Evolutionary conservation across 2,329 filamentous ascomycete species (phyloP).

Genomic region (Apiospora arundinis): DNA sequence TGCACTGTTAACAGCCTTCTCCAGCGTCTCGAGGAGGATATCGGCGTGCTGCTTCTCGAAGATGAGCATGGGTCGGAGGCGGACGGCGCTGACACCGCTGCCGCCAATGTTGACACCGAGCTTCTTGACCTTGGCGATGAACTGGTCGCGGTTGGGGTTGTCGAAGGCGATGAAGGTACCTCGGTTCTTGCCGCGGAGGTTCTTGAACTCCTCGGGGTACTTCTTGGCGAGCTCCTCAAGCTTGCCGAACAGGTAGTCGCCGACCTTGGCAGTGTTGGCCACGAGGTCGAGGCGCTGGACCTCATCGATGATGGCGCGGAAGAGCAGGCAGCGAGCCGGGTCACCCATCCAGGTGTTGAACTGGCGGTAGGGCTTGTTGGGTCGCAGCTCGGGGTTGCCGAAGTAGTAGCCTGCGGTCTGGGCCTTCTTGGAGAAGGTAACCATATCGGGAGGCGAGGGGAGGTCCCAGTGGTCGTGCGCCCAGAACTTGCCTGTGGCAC

Average conservation of each 20-base stretch:
- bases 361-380: slow-evolving; percentile 93
- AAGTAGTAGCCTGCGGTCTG: slow-evolving; percentile 95
- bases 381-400: slow-evolving; percentile 77
- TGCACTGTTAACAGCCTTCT: slow-evolving; percentile 66
- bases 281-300: slow-evolving; percentile 80
- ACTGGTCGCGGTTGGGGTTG: slow-evolving; percentile 77
- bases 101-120: slow-evolving; percentile 89
- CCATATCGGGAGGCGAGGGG: slow-evolving; percentile 82
- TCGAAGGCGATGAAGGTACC: slow-evolving; percentile 96
- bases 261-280: slow-evolving; percentile 76
- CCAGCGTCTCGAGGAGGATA: slow-evolving; percentile 78
- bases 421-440: slow-evolving; percentile 95
- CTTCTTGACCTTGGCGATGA: slow-evolving; percentile 78
- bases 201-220: slow-evolving; percentile 80
- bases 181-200: slow-evolving; percentile 85
- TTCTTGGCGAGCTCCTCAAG: slow-evolving; percentile 71
- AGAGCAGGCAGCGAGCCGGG: slow-evolving; percentile 82
- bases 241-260: slow-evolving; percentile 77
- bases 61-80: slow-evolving; percentile 87
- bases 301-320: slow-evolving; percentile 85
- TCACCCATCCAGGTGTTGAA: slow-evolving; percentile 99
- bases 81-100: slow-evolving; percentile 75
- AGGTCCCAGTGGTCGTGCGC: slow-evolving; percentile 95
- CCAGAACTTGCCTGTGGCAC: slow-evolving; percentile 94
- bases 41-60: slow-evolving; percentile 93